Conservation (phyloP, 2,329 filamentous ascomycete species). For the Ambrosiella beaveri region DNA sequence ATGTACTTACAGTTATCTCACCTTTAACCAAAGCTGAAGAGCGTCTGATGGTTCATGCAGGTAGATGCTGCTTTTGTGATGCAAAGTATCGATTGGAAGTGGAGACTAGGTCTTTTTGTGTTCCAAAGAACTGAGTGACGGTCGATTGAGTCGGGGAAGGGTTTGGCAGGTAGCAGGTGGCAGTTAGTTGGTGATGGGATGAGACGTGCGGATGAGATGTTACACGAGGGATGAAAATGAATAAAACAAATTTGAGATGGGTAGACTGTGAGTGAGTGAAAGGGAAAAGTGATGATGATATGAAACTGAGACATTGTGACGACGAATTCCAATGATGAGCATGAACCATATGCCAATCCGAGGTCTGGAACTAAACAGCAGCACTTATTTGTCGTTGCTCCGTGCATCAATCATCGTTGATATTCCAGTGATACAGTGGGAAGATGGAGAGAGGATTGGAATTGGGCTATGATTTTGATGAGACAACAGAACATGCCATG, state of each 20-base stretch:
- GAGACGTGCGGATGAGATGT: background rate
- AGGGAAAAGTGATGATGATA: background rate
- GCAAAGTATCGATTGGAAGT: background rate
- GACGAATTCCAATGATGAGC: background rate
- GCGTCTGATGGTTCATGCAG: background rate
- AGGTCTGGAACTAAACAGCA: too few relatives aligned
- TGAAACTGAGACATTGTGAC: too few relatives aligned
- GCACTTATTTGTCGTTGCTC: too few relatives aligned
- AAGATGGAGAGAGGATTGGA: too few relatives aligned
- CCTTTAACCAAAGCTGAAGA: background rate
- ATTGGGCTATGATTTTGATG: too few relatives aligned
- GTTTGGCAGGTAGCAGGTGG: background rate
- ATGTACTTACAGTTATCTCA: too few relatives aligned
- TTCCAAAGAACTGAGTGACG: too few relatives aligned
- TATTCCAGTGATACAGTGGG: too few relatives aligned
- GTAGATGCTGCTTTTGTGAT: background rate
- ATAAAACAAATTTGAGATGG: background rate
- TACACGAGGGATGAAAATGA: background rate
- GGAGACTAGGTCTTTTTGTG: too few relatives aligned
- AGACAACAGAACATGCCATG: background rate
- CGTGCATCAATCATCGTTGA: too few relatives aligned
- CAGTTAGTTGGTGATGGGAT: background rate
- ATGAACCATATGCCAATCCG: too few relatives aligned
- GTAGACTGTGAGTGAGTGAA: background rate
- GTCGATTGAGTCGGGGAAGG: background rate